Base-by-base conservation (phyloP, 2,329 filamentous ascomycete genomes). In the Cryphonectria carpinicola region DNA sequence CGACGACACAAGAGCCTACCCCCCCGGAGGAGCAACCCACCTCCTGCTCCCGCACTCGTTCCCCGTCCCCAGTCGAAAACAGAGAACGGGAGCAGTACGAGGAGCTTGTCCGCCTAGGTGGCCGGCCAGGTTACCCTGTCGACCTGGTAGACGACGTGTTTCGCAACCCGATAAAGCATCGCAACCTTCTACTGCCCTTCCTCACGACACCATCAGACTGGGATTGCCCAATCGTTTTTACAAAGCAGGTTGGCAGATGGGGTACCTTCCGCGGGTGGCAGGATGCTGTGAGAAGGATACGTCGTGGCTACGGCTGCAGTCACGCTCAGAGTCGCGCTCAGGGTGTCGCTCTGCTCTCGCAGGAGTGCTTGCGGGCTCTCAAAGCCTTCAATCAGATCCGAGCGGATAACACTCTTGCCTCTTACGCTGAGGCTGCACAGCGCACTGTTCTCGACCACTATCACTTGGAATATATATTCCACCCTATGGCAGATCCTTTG, bases 141-240 rank as follows among this genome's bases (percentile, higher is more conserved):
- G 17, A 49, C 17, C 46, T 49, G 6, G 17, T 49, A 3, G 46
- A 49, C 17, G 62, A 64, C 14, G n/a, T 64, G 11, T 64, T 64
- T 28, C 62, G 39, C 22, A 37, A 64, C 11, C 62, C 62, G 14
- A 64, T 10, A 46, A 46, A 64, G 17, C 11, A 64, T 64, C n/a
- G 39, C 39, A 11, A 64, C n/a, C 39, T 64, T 11, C 62, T 64
- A 17, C 39, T 64, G 25, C 39, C 62, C 61, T 64, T 64, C 22
- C 39, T 64, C 7, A 64, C 37, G 4, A 64, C 39, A 28, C n/a
- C n/a, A 37, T 64, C 39, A 46, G 39, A 64, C 37, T 64, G n/a
- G 62, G n/a, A 64, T 25, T 64, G 62, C 62, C n/a, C n/a, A 37
- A 17, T 64, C 10, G n/a, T 64, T 43, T 64, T 46, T 22, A 46